Base-by-base conservation (phyloP, 2,329 filamentous ascomycete species). In the Colletotrichum karsti region DNA sequence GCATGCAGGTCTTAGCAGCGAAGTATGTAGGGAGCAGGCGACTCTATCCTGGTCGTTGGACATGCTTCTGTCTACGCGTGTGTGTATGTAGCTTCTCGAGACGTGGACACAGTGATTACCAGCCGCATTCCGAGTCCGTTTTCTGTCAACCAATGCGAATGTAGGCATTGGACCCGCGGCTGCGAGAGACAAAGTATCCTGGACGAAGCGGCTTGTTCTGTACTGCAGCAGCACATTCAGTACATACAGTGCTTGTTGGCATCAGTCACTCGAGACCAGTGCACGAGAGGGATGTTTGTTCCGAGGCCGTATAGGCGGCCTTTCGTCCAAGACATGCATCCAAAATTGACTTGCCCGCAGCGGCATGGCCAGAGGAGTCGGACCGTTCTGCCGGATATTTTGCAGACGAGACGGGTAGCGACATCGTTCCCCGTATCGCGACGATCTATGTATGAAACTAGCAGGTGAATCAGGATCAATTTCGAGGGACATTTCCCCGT, bases 1-100 rank as follows among this genome's bases (percentile, higher is more conserved):
- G 60, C 60, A 58, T 67, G 60, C 61, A 54, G 51, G 64, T 64
- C 60, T 58, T 54, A 39, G 46, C 60, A 33, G 18, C 26, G 53
- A 67, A 30, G 64, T 48, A 50, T 28, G 42, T 18, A 54, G 37
- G 64, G 37, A 24, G 20, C 42, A 44, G 50, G 26, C 51, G 26
- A 39, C 28, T 44, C 13, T 54, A 10, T 37, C 41, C 24, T 50
- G 24, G 26, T 46, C 46, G 46, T 22, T 33, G 53, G 22, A 28
- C 35, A 39, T 35, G 44, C 50, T 35, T 48, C 35, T 57, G 37
- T 35, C 39, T 51, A 15, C 24, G 35, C 33, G 33, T 30, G 30
- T 24, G 57, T 5, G 30, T 10, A 15, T 60, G 44, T 22, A 30
- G 37, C 24, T 67, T 28, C 44, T 67, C 37, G 5, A 63, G 28